Evolutionary conservation across 352 stramenopile species (phyloP).

Genomic region (Pythium periplocum): DNA sequence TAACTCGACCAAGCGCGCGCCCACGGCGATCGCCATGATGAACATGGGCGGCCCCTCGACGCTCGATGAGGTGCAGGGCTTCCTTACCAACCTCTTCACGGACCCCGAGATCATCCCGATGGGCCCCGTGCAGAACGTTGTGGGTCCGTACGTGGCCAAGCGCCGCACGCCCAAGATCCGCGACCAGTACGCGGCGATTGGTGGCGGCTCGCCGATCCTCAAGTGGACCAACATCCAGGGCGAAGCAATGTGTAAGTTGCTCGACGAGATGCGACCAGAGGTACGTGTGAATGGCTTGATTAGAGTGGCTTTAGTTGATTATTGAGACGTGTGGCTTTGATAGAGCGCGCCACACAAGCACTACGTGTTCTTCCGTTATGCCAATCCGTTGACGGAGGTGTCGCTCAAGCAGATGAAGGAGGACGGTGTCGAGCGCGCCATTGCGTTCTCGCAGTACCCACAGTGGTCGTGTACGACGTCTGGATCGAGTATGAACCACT

Average conservation of each 20-base stretch:
- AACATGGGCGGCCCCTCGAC: conserved; percentile 98
- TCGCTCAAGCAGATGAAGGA: conserved; percentile 94
- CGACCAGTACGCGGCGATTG: conserved; percentile 96
- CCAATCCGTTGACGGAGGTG: conserved; percentile 95
- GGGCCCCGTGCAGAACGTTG: conserved; percentile 78
- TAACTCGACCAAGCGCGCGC: conserved; percentile 31
- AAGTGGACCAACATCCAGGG: conserved; percentile 96
- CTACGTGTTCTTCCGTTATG: conserved; percentile 99
- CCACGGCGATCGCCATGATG: conserved; percentile 87
- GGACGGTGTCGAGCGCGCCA: conserved; percentile 93
- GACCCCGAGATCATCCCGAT: conserved; percentile 99
- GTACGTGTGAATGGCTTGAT: conserved; percentile 16
- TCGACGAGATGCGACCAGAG: conserved; percentile 86
- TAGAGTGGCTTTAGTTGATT: too few relatives aligned
- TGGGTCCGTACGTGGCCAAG: conserved; percentile 77
- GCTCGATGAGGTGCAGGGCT: conserved; percentile 92
- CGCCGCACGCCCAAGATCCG: conserved; percentile 92
- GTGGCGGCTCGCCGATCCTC: conserved; percentile 96
- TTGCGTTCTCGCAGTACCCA: conserved; percentile 96
- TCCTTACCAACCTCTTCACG: conserved; percentile 98
- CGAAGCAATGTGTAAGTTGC: conserved; percentile 82
- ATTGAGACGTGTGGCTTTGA: conserved; percentile 2
- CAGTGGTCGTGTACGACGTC: conserved; percentile 98
- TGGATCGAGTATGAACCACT: conserved; percentile 92
- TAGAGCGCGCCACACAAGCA: conserved; percentile 87